phyloP scores from a whole-genome alignment of 2,329 filamentous ascomycete genomes.

The Talaromyces atroroseus region DNA sequence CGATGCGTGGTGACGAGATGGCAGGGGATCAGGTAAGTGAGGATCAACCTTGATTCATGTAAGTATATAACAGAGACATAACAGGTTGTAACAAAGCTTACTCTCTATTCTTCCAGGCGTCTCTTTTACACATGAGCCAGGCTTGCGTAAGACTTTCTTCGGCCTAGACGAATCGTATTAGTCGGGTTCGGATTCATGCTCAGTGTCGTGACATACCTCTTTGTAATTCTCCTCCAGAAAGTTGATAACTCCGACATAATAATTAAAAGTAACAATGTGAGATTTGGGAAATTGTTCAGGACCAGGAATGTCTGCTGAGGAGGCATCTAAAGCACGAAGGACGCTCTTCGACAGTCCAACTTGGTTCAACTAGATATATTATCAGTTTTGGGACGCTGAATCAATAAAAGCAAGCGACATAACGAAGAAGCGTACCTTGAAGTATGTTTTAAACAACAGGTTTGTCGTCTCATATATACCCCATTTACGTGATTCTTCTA shows the following conservation, averaged over 20 bases:
- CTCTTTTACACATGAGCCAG: conserved; percentile 72
- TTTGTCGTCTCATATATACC: conserved; percentile 94
- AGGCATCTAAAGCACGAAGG: conserved; percentile 73
- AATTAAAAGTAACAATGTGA: conserved; percentile 92
- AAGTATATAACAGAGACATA: conserved; percentile 15
- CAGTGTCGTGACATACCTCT: conserved; percentile 52
- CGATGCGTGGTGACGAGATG: conserved; percentile 83
- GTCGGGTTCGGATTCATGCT: background rate
- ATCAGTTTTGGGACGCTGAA: background rate
- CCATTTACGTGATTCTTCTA: conserved; percentile 94
- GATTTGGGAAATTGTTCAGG: conserved; percentile 77
- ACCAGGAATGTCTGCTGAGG: conserved; percentile 71
- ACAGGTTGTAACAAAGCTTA: conserved; percentile 40
- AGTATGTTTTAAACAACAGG: conserved; percentile 96
- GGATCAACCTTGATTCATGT: conserved; percentile 61
- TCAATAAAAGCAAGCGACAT: background rate
- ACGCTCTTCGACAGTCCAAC: conserved; percentile 87
- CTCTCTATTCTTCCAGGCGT: conserved; percentile 73
- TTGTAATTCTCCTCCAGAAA: conserved; percentile 93
- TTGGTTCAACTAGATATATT: conserved; percentile 61
- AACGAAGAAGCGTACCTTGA: conserved; percentile 54
- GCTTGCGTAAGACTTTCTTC: conserved; percentile 76
- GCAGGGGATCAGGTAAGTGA: conserved; percentile 92
- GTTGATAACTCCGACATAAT: conserved; percentile 87
- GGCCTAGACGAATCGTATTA: conserved; percentile 48